Conservation (phyloP, 768 basidiomycete species). For the Strobilomyces echinocephalus region DNA sequence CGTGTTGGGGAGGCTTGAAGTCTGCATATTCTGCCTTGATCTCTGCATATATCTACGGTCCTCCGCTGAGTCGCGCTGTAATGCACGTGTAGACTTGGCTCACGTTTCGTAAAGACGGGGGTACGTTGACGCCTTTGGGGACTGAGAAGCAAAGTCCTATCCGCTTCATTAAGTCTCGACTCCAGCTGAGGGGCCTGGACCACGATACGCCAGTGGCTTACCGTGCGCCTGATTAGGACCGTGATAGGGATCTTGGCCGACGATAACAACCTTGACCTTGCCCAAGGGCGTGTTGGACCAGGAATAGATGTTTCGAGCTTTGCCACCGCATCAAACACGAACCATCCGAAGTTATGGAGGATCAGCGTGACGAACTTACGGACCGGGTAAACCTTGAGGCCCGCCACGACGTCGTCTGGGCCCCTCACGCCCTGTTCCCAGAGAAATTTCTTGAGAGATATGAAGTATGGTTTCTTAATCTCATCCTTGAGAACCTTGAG, state of each 20-base stretch:
- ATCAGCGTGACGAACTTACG: conserved; percentile 44
- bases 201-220: conserved; percentile 29
- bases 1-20: conserved; percentile 77
- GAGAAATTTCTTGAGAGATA: conserved; percentile 64
- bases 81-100: conserved; percentile 21
- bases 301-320: conserved; percentile 81
- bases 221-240: conserved; percentile 80
- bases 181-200: conserved; percentile 1
- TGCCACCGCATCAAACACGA: conserved; percentile 13
- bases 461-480: conserved; percentile 72
- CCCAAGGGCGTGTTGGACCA: conserved; percentile 89
- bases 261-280: conserved; percentile 73
- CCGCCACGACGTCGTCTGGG: conserved; percentile 40
- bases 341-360: not conserved
- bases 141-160: conserved; percentile 88
- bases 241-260: conserved; percentile 67
- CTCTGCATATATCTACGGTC: conserved; percentile 76
- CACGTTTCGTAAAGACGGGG: conserved; percentile 82
- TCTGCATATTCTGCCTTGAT: conserved; percentile 76
- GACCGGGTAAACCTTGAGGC: conserved; percentile 68
- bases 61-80: conserved; percentile 9
- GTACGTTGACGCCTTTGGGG: conserved; percentile 65
- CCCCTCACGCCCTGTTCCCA: conserved; percentile 60
- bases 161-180: conserved; percentile 6
- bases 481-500: conserved; percentile 71